phyloP scores from a whole-genome alignment of 192 early-diverging fungal species.

The Coemansia sp. region DNA sequence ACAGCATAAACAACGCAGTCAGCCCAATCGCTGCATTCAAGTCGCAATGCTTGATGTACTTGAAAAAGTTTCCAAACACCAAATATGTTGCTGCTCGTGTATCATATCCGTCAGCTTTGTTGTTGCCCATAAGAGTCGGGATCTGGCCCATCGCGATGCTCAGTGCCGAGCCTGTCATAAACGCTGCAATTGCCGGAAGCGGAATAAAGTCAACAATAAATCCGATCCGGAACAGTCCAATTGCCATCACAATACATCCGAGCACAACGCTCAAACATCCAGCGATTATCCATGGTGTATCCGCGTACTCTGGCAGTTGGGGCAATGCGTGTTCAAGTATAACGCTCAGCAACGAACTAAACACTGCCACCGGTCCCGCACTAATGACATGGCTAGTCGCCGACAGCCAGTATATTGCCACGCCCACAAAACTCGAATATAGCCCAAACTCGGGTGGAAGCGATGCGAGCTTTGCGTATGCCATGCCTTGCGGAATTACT shows the following conservation, averaged over 20 bases:
- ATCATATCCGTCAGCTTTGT: constrained; percentile 57
- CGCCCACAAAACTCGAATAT: constrained; percentile 72
- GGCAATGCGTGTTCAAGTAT: constrained; percentile 48
- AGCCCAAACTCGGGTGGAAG: constrained; percentile 72
- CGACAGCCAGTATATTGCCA: constrained; percentile 66
- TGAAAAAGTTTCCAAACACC: constrained; percentile 70
- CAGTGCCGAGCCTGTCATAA: constrained; percentile 80
- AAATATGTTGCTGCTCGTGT: constrained; percentile 69
- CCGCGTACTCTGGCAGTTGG: constrained; percentile 51
- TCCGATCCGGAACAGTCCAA: constrained; percentile 82
- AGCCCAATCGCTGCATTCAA: constrained; percentile 48
- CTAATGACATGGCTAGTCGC: constrained; percentile 74
- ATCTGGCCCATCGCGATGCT: constrained; percentile 81
- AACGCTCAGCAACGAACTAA: constrained; percentile 73
- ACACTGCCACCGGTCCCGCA: constrained; percentile 74
- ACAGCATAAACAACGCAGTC: constrained; percentile 52
- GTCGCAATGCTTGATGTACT: constrained; percentile 50
- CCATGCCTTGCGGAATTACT: constrained; percentile 71
- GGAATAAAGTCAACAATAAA: constrained; percentile 87
- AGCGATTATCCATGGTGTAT: constrained; percentile 53
- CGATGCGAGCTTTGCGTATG: constrained; percentile 72
- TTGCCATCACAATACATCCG: constrained; percentile 64
- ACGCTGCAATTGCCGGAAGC: constrained; percentile 77
- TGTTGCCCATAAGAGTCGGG: constrained; percentile 75
- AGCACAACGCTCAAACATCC: constrained; percentile 66